Evolutionary conservation across 129 eudicot genomes (phyloP), one percentile per base, ranked within the genome.

Genomic region (Pseudognaphalium luteoalbum): DNA sequence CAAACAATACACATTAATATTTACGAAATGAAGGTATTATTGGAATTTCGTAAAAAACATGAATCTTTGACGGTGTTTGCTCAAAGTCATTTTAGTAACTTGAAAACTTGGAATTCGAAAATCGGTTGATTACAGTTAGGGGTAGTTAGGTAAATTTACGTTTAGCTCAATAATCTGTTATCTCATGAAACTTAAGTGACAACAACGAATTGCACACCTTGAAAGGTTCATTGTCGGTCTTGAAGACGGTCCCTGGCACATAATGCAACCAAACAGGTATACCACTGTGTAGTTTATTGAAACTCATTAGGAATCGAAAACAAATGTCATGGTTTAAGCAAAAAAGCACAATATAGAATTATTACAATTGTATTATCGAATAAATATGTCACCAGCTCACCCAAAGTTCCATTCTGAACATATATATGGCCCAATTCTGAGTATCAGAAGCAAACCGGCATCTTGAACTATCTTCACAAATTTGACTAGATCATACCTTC

Each of bases 391-490:
- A 82, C 20, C 19, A 34, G 52, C 90, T 59, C 75, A 89, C 99
- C 99, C 99, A 68, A 79, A 95, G 82, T 91, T 91, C 99, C 97
- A 95, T 80, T 95, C 99, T 32, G 97, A 97, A 21, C 97, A 97
- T 60, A 95, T 92, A 75, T 91, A 91, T 59, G 99, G 99, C 21
- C 99, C 99, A 54, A 95, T 95, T 15, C 97, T 86, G 50, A 95
- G 97, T 64, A 95, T 85, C 80, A 95, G 65, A 78, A 87, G 91
- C 99, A 95, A 74, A 54, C 96, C 93, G 42, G 97, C 92, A 65
- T 91, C 85, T 79, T 91, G 92, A 76, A 91, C 97, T 28, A 84
- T 95, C 96, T 91, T 91, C 81, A 91, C 96, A 74, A 95, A 95
- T 84, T 89, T 89, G 63, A 86, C 85, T 77, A 95, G 72, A 89